Conservation (phyloP, 345 rosid genomes). For the Anacardium occidentale region DNA sequence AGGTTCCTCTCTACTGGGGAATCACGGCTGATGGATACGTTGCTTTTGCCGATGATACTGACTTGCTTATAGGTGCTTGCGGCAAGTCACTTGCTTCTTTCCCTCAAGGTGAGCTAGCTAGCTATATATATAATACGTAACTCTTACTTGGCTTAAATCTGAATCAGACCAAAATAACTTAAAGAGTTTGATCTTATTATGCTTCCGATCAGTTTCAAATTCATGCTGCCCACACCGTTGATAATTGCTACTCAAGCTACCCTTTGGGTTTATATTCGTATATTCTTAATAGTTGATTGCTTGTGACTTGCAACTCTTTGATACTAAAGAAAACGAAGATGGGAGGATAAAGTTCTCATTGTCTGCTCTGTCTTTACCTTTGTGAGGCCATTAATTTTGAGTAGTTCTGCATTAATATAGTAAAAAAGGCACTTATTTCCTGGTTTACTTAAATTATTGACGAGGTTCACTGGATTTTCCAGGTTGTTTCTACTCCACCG, state of each 20-base stretch:
- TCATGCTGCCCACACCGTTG: no score
- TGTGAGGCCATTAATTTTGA: background rate
- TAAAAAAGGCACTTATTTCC: background rate
- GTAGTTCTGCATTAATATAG: background rate
- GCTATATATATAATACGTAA: no score
- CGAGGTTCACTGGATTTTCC: background rate
- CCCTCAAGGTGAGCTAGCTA: constrained; percentile 70
- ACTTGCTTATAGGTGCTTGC: constrained; percentile 85
- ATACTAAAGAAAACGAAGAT: no score
- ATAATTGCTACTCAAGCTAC: no score
- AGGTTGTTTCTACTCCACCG: constrained; percentile 96
- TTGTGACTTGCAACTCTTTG: background rate
- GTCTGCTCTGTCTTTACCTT: background rate
- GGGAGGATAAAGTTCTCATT: background rate
- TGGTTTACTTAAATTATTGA: background rate
- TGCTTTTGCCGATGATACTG: constrained; percentile 82
- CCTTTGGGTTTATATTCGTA: no score
- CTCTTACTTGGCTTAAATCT: no score
- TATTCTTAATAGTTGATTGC: no score
- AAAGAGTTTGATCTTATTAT: no score
- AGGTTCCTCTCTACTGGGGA: constrained; percentile 95
- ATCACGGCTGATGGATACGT: constrained; percentile 93
- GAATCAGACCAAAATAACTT: no score
- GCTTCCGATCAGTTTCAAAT: no score
- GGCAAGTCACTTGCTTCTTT: constrained; percentile 98